Conservation (phyloP, 352 stramenopile species). For the Globisporangium cylindrosporum region DNA sequence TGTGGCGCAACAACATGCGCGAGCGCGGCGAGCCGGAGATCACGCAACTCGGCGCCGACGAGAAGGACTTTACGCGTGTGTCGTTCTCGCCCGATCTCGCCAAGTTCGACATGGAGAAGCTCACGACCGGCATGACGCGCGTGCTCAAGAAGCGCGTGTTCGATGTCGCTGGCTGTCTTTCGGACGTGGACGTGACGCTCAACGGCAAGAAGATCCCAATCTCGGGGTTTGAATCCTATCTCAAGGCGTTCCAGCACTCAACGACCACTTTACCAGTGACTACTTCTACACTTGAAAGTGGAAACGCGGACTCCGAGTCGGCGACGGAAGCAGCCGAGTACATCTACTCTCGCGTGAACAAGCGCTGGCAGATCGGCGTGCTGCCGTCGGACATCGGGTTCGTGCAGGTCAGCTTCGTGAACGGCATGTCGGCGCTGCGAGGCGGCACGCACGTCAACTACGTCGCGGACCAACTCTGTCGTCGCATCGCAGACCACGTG, state of each 20-base stretch:
- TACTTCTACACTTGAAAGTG: background rate
- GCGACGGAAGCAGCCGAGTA: constrained; percentile 66
- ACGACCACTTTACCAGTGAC: constrained; percentile 30
- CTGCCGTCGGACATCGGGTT: constrained; percentile 89
- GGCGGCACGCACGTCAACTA: constrained; percentile 96
- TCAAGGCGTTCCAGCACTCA: constrained; percentile 84
- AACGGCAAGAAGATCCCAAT: constrained; percentile 88
- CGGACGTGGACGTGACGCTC: constrained; percentile 90
- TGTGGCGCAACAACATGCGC: constrained; percentile 97
- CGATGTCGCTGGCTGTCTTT: constrained; percentile 97
- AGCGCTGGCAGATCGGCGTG: constrained; percentile 96
- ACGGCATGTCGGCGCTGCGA: constrained; percentile 97
- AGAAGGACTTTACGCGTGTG: constrained; percentile 96
- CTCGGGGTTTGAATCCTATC: constrained; percentile 96
- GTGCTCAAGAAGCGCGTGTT: constrained; percentile 97
- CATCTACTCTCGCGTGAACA: constrained; percentile 93
- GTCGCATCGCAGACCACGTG: constrained; percentile 91
- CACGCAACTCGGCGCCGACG: constrained; percentile 66
- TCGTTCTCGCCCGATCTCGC: constrained; percentile 96
- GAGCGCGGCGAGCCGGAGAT: constrained; percentile 85
- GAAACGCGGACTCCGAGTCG: constrained; percentile 35
- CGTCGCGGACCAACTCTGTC: constrained; percentile 74
- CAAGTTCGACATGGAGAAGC: constrained; percentile 94
- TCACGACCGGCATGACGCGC: constrained; percentile 92
- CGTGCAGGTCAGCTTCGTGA: constrained; percentile 99